Percentiles rank a stretch among this genome's conserved stretches.
phyloP scores from a whole-genome alignment of 2,329 filamentous ascomycete genomes.

The Drechslerella dactyloides region DNA sequence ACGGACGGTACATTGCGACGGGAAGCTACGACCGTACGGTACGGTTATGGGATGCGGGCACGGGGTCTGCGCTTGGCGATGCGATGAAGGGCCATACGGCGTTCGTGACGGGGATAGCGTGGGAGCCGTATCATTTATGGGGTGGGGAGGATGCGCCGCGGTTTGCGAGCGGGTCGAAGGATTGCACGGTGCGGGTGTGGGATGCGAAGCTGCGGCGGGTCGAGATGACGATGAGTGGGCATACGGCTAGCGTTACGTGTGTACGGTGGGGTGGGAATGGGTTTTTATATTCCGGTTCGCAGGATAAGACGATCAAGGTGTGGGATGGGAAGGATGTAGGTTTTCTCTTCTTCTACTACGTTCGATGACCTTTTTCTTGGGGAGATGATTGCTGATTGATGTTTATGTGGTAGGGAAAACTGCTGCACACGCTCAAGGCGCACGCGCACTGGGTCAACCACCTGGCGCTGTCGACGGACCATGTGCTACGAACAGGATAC shows the following conservation, averaged over 20 bases:
- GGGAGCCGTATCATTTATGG: conserved; percentile 39
- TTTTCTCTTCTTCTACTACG: conserved; percentile 1
- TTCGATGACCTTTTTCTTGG: neutral
- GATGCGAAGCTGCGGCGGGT: conserved; percentile 43
- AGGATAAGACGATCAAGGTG: conserved; percentile 49
- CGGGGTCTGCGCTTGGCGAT: conserved; percentile 30
- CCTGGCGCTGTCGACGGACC: conserved; percentile 89
- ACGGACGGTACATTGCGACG: conserved; percentile 32
- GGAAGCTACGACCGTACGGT: conserved; percentile 42
- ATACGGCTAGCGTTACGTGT: conserved; percentile 87
- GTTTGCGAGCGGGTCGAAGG: conserved; percentile 49
- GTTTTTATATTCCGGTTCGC: conserved; percentile 46
- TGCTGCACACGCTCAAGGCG: conserved; percentile 77
- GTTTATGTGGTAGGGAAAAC: conserved; percentile 76
- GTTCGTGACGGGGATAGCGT: conserved; percentile 41
- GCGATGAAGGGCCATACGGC: conserved; percentile 48
- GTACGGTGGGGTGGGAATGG: conserved; percentile 57
- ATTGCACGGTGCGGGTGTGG: conserved; percentile 51
- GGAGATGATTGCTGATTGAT: neutral
- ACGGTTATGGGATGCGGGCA: conserved; percentile 48
- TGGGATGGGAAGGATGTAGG: conserved; percentile 50
- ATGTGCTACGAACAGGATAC: conserved; percentile 82
- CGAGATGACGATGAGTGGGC: conserved; percentile 81
- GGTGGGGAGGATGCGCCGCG: conserved; percentile 25
- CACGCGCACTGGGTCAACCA: conserved; percentile 98